Evolutionary conservation across 2,329 filamentous ascomycete species (phyloP), one percentile per base, ranked within the genome.

Genomic region (Fusarium sp.): DNA sequence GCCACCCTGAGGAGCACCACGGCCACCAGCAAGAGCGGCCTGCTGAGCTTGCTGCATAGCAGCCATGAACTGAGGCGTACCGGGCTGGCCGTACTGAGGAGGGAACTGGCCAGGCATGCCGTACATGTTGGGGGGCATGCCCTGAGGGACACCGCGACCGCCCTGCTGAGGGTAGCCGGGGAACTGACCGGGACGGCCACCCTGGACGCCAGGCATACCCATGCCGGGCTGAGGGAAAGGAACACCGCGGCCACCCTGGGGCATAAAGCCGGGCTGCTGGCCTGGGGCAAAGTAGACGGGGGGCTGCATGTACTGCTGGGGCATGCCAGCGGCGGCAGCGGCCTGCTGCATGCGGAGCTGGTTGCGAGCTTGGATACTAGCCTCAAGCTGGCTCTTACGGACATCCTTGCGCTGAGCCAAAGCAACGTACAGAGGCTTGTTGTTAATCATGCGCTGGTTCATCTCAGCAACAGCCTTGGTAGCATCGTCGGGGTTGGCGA

Each of bases 341-440:
- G 93, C 92, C 81, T 99, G 95, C 84, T 98, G 95, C 89, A 98
- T 95, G 75, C 95, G 91, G 76, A 97, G 89, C 80, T 97, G 94
- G 85, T 98, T 98, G 80, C 95, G 93, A 79, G 95, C 94, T 83
- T 98, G 95, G 79, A 99, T 99, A 81, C 92, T 97, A 73, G 94
- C 94, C 85, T 99, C 95, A 71, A 99, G 92, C 85, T 98, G 95
- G 83, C 89, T 97, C 88, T 97, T 97, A 81, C 95, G 93, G 74
- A 99, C 94, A 81, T 99, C 95, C 88, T 99, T 99, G 82, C 95
- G 94, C 86, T 99, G 95, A 67, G 95, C 95, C 68, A 99, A 88
- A 72, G 95, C 95, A 73, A 99, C 95, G 76, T 99, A 99, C 61
- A 99, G 86, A 55, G 95, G 95, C 88, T 99, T 99, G 82, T 87